A percentile compares a stretch with the other conserved stretches of the same genome.
phyloP scores from a whole-genome alignment of 2,329 filamentous ascomycete species.

The Thielaviopsis ethacetica region DNA sequence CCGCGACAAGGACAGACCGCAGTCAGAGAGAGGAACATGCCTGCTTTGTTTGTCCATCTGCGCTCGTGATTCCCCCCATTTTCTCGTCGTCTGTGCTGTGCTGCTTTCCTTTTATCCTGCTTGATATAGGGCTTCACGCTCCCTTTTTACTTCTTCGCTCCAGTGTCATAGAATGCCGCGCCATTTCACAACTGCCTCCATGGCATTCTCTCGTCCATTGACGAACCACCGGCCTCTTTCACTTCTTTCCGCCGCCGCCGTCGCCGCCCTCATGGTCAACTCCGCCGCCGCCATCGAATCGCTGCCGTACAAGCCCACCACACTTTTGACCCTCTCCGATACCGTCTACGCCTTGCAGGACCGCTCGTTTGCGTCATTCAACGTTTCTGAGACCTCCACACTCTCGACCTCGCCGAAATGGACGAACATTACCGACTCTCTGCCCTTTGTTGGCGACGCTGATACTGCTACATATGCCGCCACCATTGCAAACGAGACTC shows the following conservation, averaged over 20 bases:
- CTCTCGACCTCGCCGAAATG: conserved; percentile 30
- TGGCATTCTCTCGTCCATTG: background rate
- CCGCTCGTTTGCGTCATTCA: conserved; percentile 31
- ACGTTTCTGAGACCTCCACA: conserved; percentile 37
- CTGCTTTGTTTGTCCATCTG: background rate
- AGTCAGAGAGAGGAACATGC: background rate
- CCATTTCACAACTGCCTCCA: background rate
- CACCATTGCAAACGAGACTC: conserved; percentile 44
- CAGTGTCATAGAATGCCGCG: background rate
- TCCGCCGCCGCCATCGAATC: conserved; percentile 1
- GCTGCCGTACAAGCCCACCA: conserved; percentile 9
- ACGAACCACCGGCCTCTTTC: background rate
- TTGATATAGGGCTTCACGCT: background rate
- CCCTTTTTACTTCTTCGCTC: background rate
- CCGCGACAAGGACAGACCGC: background rate
- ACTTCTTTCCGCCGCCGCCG: background rate
- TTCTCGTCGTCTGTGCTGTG: background rate
- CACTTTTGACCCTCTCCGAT: conserved; percentile 17
- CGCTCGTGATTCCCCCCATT: background rate
- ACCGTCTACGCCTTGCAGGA: conserved; percentile 50
- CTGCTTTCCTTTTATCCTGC: background rate
- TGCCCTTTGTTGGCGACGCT: conserved; percentile 45
- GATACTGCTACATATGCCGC: conserved; percentile 47
- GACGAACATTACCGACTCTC: conserved; percentile 35
- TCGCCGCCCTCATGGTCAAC: background rate